Evolutionary conservation across 2,329 filamentous ascomycete species (phyloP).

Genomic region (Verticillium klebahnii): DNA sequence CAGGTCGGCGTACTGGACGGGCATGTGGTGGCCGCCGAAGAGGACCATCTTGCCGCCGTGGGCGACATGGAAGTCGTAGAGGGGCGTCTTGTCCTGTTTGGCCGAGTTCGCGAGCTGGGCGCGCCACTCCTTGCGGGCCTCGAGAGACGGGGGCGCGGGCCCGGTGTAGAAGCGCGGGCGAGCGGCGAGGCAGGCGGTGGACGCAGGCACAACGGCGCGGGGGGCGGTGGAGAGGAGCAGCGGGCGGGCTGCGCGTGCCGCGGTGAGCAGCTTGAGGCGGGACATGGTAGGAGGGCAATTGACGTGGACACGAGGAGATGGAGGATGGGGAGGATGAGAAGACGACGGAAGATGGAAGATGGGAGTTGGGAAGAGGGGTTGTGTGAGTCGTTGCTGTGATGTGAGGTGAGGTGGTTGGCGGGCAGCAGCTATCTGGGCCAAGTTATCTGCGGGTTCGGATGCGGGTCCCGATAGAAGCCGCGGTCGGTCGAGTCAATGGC

Average conservation of each 20-base stretch:
- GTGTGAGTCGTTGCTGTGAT: neutral
- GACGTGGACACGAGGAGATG: neutral
- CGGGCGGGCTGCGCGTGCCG: neutral
- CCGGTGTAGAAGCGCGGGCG: neutral
- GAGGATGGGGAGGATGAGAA: no score
- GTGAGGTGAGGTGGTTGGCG: neutral
- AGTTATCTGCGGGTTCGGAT: neutral
- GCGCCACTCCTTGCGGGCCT: constrained; percentile 8
- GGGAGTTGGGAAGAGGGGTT: neutral
- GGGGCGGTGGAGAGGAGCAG: neutral
- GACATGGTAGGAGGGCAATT: neutral
- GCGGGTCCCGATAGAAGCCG: neutral
- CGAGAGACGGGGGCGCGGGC: neutral
- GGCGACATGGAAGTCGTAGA: constrained; percentile 74
- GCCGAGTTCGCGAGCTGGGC: constrained; percentile 16
- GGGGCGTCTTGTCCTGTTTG: constrained; percentile 58
- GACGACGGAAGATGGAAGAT: neutral
- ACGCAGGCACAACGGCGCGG: neutral
- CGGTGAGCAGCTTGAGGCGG: neutral
- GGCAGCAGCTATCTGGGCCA: neutral
- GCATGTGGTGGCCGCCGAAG: constrained; percentile 93
- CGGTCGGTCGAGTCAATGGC: neutral
- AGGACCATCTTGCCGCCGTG: constrained; percentile 90
- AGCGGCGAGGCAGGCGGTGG: neutral
- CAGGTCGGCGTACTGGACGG: constrained; percentile 76